These are phyloP conservation scores for Aspergillus alliaceus DNA, from an alignment of 2,329 filamentous ascomycete genomes.

Conservation along the genomic window DNA sequence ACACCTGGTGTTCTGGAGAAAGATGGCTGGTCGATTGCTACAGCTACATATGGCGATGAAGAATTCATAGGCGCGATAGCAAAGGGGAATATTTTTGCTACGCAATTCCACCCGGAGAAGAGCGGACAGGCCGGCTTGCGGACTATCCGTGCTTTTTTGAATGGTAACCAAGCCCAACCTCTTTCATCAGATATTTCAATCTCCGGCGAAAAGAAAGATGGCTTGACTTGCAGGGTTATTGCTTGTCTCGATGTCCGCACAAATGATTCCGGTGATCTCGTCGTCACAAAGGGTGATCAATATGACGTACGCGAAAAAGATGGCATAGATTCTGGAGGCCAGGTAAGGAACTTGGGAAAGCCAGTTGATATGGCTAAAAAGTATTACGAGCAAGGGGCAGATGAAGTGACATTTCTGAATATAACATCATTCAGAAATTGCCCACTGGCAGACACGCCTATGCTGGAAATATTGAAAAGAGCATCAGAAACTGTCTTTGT, in stretches of 20 bases:
- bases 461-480: constrained; percentile 87
- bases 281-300: constrained; percentile 97
- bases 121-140: constrained; percentile 85
- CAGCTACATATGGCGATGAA: constrained; percentile 81
- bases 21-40: constrained; percentile 89
- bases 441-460: constrained; percentile 85
- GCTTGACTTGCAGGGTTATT: constrained; percentile 88
- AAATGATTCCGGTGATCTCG: constrained; percentile 91
- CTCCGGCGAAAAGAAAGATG: constrained; percentile 49
- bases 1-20: constrained; percentile 69
- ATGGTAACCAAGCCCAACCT: constrained; percentile 62
- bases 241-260: constrained; percentile 93
- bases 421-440: constrained; percentile 98
- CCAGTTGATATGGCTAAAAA: constrained; percentile 89
- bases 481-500: constrained; percentile 94
- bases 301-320: constrained; percentile 95
- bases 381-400: constrained; percentile 95
- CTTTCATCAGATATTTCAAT: constrained; percentile 42
- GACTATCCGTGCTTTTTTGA: constrained; percentile 80
- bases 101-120: constrained; percentile 98
- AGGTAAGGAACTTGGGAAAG: constrained; percentile 91
- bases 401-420: constrained; percentile 97
- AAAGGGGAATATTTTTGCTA: constrained; percentile 80
- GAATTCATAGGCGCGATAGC: constrained; percentile 90
- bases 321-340: constrained; percentile 53